phyloP scores from a whole-genome alignment of 345 rosid species.

The Geranium rotundifolium region DNA sequence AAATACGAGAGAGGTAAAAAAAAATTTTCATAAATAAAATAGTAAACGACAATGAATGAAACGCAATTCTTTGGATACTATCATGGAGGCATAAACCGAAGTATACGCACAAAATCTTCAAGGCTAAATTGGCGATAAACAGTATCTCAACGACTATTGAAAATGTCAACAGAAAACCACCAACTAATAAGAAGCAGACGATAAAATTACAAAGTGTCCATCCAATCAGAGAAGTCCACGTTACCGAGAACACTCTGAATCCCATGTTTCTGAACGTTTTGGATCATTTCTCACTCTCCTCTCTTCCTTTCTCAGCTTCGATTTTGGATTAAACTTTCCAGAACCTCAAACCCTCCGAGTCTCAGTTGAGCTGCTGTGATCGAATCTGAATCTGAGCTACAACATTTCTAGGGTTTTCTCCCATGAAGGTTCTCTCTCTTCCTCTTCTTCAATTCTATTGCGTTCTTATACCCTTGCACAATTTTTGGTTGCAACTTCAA shows the following conservation, averaged over 20 bases:
- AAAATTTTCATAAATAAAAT: no score
- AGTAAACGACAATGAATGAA: no score
- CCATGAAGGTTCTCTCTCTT: background rate
- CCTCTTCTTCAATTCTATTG: background rate
- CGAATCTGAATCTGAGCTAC: no score
- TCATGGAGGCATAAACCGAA: background rate
- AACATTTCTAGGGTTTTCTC: background rate
- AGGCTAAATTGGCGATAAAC: background rate
- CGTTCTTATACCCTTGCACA: background rate
- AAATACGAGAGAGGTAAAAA: no score
- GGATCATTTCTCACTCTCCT: constrained; percentile 1
- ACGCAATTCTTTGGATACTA: no score
- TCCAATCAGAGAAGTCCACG: background rate
- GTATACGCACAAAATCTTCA: background rate
- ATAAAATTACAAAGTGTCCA: background rate
- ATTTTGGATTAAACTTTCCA: constrained; percentile 17
- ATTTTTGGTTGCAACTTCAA: background rate
- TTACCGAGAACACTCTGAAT: background rate
- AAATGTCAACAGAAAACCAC: background rate
- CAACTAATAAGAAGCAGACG: background rate
- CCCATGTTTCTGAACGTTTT: background rate
- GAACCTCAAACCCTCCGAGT: constrained; percentile 1
- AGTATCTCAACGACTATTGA: background rate
- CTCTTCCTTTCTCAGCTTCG: constrained; percentile 13
- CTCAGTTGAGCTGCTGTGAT: constrained; percentile 1